phyloP scores from a whole-genome alignment of 176 grass and related monocot species.

The Eleusine indica region DNA sequence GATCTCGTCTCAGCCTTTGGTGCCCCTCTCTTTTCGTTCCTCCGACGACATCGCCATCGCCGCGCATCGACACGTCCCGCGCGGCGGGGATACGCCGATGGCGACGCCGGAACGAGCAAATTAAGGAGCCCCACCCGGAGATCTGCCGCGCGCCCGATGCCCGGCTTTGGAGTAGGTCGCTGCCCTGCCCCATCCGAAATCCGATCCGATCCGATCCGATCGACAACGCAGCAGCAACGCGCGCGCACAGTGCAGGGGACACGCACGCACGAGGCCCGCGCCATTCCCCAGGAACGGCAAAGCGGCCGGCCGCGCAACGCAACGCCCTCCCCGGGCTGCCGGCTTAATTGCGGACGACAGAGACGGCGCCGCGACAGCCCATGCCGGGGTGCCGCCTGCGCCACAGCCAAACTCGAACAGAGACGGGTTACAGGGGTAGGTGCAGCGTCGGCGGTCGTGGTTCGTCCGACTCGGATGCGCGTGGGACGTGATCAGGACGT shows the following conservation, averaged over 20 bases:
- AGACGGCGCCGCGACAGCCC: conserved; percentile 33
- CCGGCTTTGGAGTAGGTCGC: too few species aligned
- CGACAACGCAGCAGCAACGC: conserved; percentile 25
- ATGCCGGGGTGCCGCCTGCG: conserved; percentile 7
- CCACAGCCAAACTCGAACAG: background rate
- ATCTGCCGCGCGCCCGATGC: too few species aligned
- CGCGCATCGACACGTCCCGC: conserved; percentile 37
- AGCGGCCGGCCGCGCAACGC: conserved; percentile 30
- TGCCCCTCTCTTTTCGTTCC: background rate
- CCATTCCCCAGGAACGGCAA: background rate
- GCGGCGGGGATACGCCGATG: conserved; percentile 29
- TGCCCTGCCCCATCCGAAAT: too few species aligned
- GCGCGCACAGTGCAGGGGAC: background rate
- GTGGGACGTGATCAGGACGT: conserved; percentile 47
- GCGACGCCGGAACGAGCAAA: background rate
- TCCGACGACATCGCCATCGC: background rate
- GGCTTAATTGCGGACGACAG: conserved; percentile 32
- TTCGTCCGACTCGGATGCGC: conserved; percentile 53
- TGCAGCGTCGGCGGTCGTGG: conserved; percentile 30
- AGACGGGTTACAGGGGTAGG: conserved; percentile 27
- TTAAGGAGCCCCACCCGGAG: too few species aligned
- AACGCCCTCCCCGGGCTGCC: background rate
- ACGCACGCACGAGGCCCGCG: background rate
- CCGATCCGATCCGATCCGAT: background rate
- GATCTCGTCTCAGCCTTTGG: background rate